Percentiles rank a stretch among this genome's conserved stretches.
These are phyloP conservation scores for Shiraia sp. DNA, from an alignment of 2,329 filamentous ascomycete genomes.

Conservation along the genomic window DNA sequence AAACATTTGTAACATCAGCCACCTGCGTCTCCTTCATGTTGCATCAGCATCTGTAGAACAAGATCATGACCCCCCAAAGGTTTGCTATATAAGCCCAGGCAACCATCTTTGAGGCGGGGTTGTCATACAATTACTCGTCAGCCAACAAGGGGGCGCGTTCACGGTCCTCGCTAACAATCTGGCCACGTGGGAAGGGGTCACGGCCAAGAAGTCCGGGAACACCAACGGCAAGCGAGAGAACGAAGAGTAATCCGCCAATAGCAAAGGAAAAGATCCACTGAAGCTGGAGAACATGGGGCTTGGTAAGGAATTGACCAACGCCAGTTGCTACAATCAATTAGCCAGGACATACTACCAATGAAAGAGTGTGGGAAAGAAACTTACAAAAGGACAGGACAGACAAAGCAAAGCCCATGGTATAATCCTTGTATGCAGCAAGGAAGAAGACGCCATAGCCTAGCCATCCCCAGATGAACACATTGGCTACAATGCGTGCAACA, in stretches of 20 bases:
- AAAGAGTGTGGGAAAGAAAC: constrained; percentile 22
- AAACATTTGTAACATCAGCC: too few species aligned
- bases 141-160: constrained; percentile 60
- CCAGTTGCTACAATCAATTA: constrained; percentile 60
- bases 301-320: constrained; percentile 73
- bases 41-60: too few species aligned
- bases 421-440: constrained; percentile 72
- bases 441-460: constrained; percentile 78
- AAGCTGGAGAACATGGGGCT: constrained; percentile 73
- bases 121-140: constrained; percentile 15
- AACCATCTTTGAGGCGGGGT: too few species aligned
- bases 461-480: constrained; percentile 86
- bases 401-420: constrained; percentile 78
- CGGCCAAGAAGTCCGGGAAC: constrained; percentile 66
- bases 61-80: too few species aligned
- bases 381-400: constrained; percentile 72
- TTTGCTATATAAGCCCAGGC: too few species aligned
- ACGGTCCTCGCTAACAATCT: constrained; percentile 53
- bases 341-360: too few species aligned
- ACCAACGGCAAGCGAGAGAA: constrained; percentile 67
- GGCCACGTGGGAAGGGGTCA: constrained; percentile 55
- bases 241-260: constrained; percentile 76
- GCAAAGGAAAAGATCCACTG: constrained; percentile 93
- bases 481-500: constrained; percentile 77
- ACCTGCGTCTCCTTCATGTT: too few species aligned